These are phyloP conservation scores for Apiospora hydei DNA, from an alignment of 2,329 filamentous ascomycete genomes.

Conservation along the genomic window DNA sequence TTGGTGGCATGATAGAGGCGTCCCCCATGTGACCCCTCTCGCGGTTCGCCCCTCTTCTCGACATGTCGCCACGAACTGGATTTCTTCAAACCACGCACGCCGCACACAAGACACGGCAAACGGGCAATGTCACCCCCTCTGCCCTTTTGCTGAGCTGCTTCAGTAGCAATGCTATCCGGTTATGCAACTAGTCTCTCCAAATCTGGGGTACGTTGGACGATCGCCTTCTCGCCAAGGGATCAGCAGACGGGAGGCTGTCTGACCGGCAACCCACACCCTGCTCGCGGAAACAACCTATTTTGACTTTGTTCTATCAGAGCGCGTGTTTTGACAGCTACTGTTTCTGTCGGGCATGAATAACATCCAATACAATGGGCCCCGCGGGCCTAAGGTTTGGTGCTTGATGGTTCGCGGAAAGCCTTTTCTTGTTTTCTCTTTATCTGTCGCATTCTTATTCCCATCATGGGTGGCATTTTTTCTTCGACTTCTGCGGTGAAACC, in stretches of 20 bases:
- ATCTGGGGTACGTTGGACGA: conserved; percentile 19
- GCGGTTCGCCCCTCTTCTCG: conserved; percentile 2
- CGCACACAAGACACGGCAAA: not conserved
- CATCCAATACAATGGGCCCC: not conserved
- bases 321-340: conserved; percentile 8
- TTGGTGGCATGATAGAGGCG: conserved; percentile 17
- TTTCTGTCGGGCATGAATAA: conserved; percentile 17
- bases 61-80: conserved; percentile 11
- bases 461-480: not conserved
- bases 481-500: conserved; percentile 1
- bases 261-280: conserved; percentile 3
- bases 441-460: conserved; percentile 9
- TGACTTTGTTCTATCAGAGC: conserved; percentile 12
- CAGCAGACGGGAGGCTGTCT: conserved; percentile 20
- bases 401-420: not conserved
- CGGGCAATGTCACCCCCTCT: not conserved
- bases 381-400: conserved; percentile 12
- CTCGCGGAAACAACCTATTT: conserved; percentile 10
- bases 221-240: conserved; percentile 17
- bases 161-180: not conserved
- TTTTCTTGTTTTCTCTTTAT: not conserved
- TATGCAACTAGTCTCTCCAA: conserved; percentile 18
- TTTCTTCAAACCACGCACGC: conserved; percentile 3
- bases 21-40: conserved; percentile 14
- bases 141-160: not conserved